Base-by-base conservation (phyloP, 2,329 filamentous ascomycete genomes). In the Colletotrichum coccodes region DNA sequence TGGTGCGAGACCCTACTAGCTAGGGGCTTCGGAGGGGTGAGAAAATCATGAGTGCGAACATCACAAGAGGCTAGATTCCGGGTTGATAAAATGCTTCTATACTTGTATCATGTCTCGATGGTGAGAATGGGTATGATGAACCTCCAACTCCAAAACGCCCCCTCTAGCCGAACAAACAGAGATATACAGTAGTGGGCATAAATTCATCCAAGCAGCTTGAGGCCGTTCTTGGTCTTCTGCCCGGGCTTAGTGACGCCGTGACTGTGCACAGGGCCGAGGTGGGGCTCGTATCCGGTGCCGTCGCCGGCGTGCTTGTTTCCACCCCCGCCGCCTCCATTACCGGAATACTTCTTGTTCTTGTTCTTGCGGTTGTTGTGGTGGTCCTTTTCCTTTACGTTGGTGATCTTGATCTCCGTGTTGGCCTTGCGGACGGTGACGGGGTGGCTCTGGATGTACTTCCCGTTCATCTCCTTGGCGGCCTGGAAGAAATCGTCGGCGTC, bases 391-490 rank as follows among this genome's bases (percentile, higher is more conserved):
- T 89, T 90, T 73, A 89, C 87, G n/a, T 86, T 87, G 14, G 90
- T 86, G 5, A 94, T 89, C 77, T 93, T 94, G 79, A 99, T 94
- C 79, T 98, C 95, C 6, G 95, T 97, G 73, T 92, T 97, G 72
- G 93, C 94, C 79, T 96, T 93, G 79, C 93, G 91, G 73, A 98
- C 88, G 30, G 93, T 85, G 32, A 98, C 93, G 0, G 96, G 96
- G 80, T 98, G 96, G 79, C 94, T 98, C 75, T 97, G 95, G 77
- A 99, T 98, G 81, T 99, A 99, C 83, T 99, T 98, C 74, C 95
- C 95, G 76, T 98, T 93, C 96, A 98, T 98, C 83, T 98, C 95
- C 82, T 96, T 94, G 75, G 94, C 95, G 2, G 96, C 95, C 75
- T 94, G 90, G 85, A 99, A 98, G 79, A 97, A 98, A 76, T 98